These are phyloP conservation scores for Calonectria pseudoreteaudii DNA, from an alignment of 2,329 filamentous ascomycete species.

Conservation along the genomic window DNA sequence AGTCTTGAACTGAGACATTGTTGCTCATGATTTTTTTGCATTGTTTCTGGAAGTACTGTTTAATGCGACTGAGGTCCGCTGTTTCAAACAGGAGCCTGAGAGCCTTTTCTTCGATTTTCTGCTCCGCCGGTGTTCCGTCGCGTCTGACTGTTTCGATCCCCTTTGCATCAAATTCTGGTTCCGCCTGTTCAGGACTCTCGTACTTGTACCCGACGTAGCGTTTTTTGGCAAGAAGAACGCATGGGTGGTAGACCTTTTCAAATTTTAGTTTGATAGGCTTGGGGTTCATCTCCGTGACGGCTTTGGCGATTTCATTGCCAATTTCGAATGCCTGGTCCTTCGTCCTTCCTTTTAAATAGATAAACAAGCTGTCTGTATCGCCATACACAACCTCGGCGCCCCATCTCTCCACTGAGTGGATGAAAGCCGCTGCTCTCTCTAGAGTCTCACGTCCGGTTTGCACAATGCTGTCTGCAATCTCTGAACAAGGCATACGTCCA, in stretches of 20 bases:
- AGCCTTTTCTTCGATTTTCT: slow-evolving; percentile 95
- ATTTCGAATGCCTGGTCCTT: slow-evolving; percentile 91
- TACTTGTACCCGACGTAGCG: slow-evolving; percentile 99
- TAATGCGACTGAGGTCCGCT: slow-evolving; percentile 88
- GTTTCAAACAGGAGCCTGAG: slow-evolving; percentile 92
- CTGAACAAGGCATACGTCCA: slow-evolving; percentile 95
- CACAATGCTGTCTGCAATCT: slow-evolving; percentile 98
- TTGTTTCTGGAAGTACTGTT: slow-evolving; percentile 88
- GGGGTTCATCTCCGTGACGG: slow-evolving; percentile 90
- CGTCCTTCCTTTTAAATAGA: slow-evolving; percentile 88
- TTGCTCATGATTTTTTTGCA: slow-evolving; percentile 94
- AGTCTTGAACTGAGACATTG: slow-evolving; percentile 90
- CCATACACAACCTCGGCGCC: slow-evolving; percentile 97
- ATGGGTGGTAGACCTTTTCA: slow-evolving; percentile 98
- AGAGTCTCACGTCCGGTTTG: slow-evolving; percentile 95
- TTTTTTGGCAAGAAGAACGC: slow-evolving; percentile 94
- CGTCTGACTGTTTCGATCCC: slow-evolving; percentile 97
- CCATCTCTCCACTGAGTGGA: slow-evolving; percentile 90
- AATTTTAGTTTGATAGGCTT: slow-evolving; percentile 96
- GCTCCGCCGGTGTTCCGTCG: slow-evolving; percentile 93
- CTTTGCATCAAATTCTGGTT: slow-evolving; percentile 96
- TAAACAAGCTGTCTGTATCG: slow-evolving; percentile 95
- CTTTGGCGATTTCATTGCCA: slow-evolving; percentile 89
- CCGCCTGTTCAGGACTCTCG: slow-evolving; percentile 78
- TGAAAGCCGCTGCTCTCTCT: slow-evolving; percentile 91